Evolutionary conservation across 495 filamentous ascomycete species (phyloP), one percentile per base, ranked within the genome.

Genomic region (Daldinia vernicosa): DNA sequence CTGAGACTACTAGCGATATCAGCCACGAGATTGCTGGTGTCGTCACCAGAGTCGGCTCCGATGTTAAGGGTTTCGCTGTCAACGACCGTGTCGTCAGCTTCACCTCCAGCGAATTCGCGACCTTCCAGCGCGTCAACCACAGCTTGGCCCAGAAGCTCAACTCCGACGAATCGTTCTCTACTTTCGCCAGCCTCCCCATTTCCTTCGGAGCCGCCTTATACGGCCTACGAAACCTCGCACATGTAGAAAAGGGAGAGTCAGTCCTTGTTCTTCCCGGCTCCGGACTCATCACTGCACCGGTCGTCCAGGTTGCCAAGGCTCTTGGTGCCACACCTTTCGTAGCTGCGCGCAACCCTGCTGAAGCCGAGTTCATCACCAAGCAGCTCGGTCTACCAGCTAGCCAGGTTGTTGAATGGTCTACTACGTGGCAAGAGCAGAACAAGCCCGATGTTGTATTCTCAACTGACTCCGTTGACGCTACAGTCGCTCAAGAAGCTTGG

Each of bases 241-340:
- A 55, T 3, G 19, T 72, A n/a, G 40, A 72, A 47, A 30, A 52
- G n/a, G 54, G 54, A 50, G 70, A 72, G 26, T 30, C 12, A 1
- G 60, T 72, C 60, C 63, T 72, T 11, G 47, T 72, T 47, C 65
- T 72, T 9, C 64, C 57, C 30, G 65, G 65, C 30, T 55, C 65
- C 15, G 70, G 70, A 27, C 60, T 82, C 12, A 80, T 80, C 47
- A 80, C 75, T 27, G 69, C 82, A 2, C 82, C 82, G 3, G 78
- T 81, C 0, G 79, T 85, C 24, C 73, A 79, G 53, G 45, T 86
- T 0, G 77, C 81, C 2, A 76, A 82, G 35, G 53, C 67, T 14
- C 62, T 80, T 4, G 81, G 82, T 4, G 80, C 81, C 5, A 76
- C 80, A 37, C 74, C 85, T 15, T 85, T 78, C 58, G 81, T 78